Evolutionary conservation across 177 flowering plant species (phyloP).

Genomic region (Vitis hybrid): DNA sequence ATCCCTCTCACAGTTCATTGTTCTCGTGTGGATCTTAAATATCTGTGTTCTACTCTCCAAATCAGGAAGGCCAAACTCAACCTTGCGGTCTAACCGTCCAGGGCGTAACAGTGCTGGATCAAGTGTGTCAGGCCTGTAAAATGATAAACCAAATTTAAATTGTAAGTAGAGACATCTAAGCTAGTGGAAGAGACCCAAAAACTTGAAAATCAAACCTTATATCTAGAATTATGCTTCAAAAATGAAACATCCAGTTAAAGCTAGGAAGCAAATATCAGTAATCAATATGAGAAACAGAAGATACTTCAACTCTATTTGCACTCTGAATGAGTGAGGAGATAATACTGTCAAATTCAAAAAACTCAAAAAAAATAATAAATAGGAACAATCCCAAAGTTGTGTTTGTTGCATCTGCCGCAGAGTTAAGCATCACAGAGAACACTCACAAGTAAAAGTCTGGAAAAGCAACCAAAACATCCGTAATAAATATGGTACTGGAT

Average conservation of each 20-base stretch:
- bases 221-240: background rate
- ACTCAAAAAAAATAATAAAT: too few relatives aligned
- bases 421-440: too few relatives aligned
- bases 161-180: background rate
- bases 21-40: constrained; percentile 93
- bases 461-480: too few relatives aligned
- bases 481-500: too few relatives aligned
- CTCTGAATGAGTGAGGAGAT: too few relatives aligned
- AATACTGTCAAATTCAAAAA: too few relatives aligned
- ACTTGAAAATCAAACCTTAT: background rate
- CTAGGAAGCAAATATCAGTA: too few relatives aligned
- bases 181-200: background rate
- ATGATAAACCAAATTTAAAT: background rate
- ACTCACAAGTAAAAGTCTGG: too few relatives aligned
- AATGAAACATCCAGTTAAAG: background rate
- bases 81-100: constrained; percentile 92
- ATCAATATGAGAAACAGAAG: too few relatives aligned
- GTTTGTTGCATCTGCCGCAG: too few relatives aligned
- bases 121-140: constrained; percentile 89
- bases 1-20: constrained; percentile 98
- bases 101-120: constrained; percentile 98
- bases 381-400: too few relatives aligned
- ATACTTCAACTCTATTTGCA: too few relatives aligned
- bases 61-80: constrained; percentile 96
- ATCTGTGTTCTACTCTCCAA: constrained; percentile 96